Evolutionary conservation across 176 grass and related monocot species (phyloP), one percentile per base, ranked within the genome.

Genomic region (Eragrostis nindensis): DNA sequence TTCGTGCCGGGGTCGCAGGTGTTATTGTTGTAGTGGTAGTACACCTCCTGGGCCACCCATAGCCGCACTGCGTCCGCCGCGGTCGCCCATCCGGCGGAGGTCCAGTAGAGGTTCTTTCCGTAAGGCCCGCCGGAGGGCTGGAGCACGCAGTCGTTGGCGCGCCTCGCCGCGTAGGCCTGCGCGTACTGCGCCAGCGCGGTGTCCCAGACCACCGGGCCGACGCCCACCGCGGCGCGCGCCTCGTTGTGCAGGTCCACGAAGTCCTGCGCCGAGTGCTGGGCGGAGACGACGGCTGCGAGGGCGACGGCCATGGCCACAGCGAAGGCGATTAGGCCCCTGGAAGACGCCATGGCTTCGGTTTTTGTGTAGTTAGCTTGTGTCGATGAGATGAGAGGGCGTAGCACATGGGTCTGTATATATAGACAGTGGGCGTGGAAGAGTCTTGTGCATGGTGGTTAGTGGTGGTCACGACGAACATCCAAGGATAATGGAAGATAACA

Each of bases 41-140:
- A n/a, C n/a, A n/a, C n/a, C n/a, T n/a, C n/a, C n/a, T n/a, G n/a
- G n/a, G n/a, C n/a, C n/a, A n/a, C n/a, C n/a, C n/a, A n/a, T n/a
- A n/a, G n/a, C n/a, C n/a, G n/a, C n/a, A n/a, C n/a, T n/a, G n/a
- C n/a, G n/a, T n/a, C n/a, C n/a, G n/a, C n/a, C n/a, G n/a, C n/a
- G n/a, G n/a, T n/a, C 52, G 18, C 52, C 52, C 6, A 2, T 1
- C 75, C 39, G 21, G 3, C 8, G 8, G 5, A 79, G 4, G 81
- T 74, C 77, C 36, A 38, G 56, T 80, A 88, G 26, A 88, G 36
- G 75, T 89, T 89, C 67, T 89, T 75, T 18, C 81, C 86, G 45
- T 89, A 89, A 24, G 46, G 66, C n/a, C 86, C 86, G 10, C 49
- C 40, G 5, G 86, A 89, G 81, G 80, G 86, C 13, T 40, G 22